Conservation (phyloP, 805 yeast genomes). For the Starmerella powellii region DNA sequence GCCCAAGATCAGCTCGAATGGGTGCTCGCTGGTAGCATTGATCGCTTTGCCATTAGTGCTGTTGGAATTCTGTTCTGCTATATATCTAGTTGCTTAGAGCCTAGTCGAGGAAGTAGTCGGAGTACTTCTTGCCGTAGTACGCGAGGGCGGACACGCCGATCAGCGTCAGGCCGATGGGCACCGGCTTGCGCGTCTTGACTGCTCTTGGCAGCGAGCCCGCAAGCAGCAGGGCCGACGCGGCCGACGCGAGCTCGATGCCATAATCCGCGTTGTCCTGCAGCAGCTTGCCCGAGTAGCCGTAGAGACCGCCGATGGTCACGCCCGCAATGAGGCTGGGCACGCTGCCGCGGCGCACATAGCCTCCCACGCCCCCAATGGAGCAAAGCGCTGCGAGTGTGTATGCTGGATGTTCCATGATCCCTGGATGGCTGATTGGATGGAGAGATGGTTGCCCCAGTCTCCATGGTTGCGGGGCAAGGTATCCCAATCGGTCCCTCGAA, state of each 20-base stretch:
- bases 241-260: constrained; percentile 72
- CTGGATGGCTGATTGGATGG: too few relatives aligned
- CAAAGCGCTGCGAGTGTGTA: constrained; percentile 58
- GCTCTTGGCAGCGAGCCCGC: constrained; percentile 68
- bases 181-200: constrained; percentile 51
- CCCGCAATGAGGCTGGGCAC: constrained; percentile 77
- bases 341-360: constrained; percentile 57
- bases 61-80: too few relatives aligned
- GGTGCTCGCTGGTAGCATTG: too few relatives aligned
- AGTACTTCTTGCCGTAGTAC: constrained; percentile 65
- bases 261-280: constrained; percentile 58
- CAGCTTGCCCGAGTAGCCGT: constrained; percentile 44
- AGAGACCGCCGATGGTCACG: constrained; percentile 30
- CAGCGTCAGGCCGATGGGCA: constrained; percentile 54
- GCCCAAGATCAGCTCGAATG: too few relatives aligned
- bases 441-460: too few relatives aligned
- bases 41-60: too few relatives aligned
- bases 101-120: constrained; percentile 44
- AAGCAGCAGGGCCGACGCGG: constrained; percentile 52
- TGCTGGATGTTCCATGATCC: constrained; percentile 63
- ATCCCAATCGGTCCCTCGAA: too few relatives aligned
- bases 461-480: too few relatives aligned
- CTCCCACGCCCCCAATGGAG: constrained; percentile 59
- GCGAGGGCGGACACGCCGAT: constrained; percentile 53
- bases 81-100: too few relatives aligned